Evolutionary conservation across 1,284 basidiomycete genomes (phyloP), one percentile per base, ranked within the genome.

Genomic region (Ganoderma meredithae): DNA sequence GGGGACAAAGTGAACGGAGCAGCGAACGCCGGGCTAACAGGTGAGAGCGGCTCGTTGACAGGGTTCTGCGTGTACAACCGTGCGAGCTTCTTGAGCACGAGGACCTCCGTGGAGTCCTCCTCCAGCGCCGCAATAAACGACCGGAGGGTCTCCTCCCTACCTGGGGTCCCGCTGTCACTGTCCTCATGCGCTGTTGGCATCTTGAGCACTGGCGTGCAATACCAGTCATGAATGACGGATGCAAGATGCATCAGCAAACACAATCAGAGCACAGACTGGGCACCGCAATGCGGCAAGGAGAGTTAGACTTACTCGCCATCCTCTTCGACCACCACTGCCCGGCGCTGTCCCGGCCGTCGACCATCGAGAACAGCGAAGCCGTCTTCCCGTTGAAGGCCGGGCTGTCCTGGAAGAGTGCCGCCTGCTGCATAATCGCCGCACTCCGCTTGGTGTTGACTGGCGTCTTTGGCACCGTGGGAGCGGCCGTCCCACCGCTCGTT

Each of bases 311-410:
- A 94, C 93, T 78, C 63, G 83, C 81, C 77, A 86, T 88, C 69
- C 90, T 84, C 77, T 92, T 94, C 72, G 88, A 78, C 92, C 91
- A 94, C 93, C 93, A 95, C 19, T 88, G 87, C 33, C 86, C 89
- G 71, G 91, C 88, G 73, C 88, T 86, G 68, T 84, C 89, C 69
- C 84, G 82, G 58, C 85, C 86, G 67, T 78, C 81, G 67, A 94
- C 80, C 56, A 90, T 86, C 76, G 92, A 90, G 66, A 94, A 81
- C 72, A 94, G 80, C 15, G 88, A 88, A 17, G 86, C 77, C 39
- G 85, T 78, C 65, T 78, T 79, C n/a, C 83, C 83, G 71, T 86
- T 86, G 69, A 81, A 79, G 17, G 82, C 85, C 33, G 93, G 92
- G 75, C 92, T 95, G 76, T 94, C 89, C 76, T 88, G 83, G 79